Evolutionary conservation across 75 land plant genomes (phyloP).

Genomic region (Selaginella moellendorffii): DNA sequence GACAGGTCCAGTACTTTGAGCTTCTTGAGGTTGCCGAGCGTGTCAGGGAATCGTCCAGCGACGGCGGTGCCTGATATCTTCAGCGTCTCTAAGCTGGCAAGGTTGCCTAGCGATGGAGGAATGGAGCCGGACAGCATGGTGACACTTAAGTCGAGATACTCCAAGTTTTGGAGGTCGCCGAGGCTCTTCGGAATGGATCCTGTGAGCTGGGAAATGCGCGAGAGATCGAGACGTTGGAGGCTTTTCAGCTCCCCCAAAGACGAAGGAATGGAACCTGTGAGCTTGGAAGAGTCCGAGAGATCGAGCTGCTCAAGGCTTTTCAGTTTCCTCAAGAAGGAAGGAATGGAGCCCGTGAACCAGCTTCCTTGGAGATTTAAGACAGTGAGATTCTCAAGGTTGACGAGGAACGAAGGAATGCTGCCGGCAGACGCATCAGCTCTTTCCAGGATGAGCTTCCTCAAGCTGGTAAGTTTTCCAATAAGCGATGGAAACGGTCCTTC

Average conservation of each 20-base stretch:
- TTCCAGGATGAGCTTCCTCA: constrained; percentile 33
- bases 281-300: neutral
- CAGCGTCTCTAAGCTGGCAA: neutral
- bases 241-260: neutral
- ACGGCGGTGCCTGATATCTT: neutral
- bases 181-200: neutral
- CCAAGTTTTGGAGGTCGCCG: neutral
- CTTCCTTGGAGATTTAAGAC: constrained; percentile 13
- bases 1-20: neutral
- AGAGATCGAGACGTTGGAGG: neutral
- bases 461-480: constrained; percentile 26
- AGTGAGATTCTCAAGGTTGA: neutral
- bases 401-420: neutral
- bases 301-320: neutral
- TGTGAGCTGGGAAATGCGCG: neutral
- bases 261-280: neutral
- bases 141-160: neutral
- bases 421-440: constrained; percentile 9
- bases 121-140: neutral
- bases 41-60: neutral
- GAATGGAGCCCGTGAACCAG: constrained; percentile 29
- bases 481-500: constrained; percentile 30
- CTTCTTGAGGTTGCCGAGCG: neutral
- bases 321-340: neutral
- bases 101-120: neutral